These are phyloP conservation scores for Trichoderma sp. DNA, from an alignment of 2,329 filamentous ascomycete species.

Conservation along the genomic window DNA sequence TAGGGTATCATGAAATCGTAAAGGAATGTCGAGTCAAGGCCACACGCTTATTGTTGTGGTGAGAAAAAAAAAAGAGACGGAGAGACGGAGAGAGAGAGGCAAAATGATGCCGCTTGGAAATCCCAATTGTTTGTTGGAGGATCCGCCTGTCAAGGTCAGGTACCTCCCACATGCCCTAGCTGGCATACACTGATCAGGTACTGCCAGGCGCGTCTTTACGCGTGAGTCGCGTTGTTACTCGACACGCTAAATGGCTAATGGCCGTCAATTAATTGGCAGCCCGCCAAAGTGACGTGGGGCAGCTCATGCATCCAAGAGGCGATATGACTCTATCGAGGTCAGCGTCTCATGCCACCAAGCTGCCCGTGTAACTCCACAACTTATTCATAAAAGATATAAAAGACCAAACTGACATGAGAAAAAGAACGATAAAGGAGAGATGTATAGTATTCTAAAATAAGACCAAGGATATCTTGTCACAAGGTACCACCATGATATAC, in stretches of 20 bases:
- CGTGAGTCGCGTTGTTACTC: conserved; percentile 17
- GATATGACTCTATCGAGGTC: neutral
- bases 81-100: neutral
- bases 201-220: conserved; percentile 17
- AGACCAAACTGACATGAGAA: neutral
- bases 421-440: neutral
- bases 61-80: neutral
- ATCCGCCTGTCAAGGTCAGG: neutral
- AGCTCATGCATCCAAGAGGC: neutral
- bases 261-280: conserved; percentile 9
- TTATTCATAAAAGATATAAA: no score
- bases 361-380: neutral
- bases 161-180: conserved; percentile 1
- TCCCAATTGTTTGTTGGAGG: neutral
- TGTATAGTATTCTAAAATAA: neutral
- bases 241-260: neutral
- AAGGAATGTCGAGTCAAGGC: neutral
- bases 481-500: neutral
- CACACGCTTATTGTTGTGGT: neutral
- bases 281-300: neutral
- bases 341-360: neutral
- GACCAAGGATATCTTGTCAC: neutral
- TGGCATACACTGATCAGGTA: neutral
- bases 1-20: conserved; percentile 11
- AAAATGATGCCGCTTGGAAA: neutral